These are phyloP conservation scores for Durotheca rogersii DNA, from an alignment of 495 filamentous ascomycete species.

Conservation along the genomic window DNA sequence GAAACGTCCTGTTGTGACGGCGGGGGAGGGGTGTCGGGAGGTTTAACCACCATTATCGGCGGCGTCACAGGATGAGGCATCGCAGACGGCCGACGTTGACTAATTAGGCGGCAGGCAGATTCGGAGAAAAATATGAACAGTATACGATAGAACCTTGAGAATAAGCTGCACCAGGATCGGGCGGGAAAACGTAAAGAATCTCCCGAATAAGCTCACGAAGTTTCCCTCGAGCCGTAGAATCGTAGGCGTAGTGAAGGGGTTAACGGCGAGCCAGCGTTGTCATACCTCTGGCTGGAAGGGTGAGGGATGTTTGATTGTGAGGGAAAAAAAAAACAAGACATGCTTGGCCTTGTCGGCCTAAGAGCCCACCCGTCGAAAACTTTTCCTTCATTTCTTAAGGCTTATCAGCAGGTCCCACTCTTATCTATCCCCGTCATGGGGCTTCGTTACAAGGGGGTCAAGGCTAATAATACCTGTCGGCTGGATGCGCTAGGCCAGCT, in stretches of 20 bases:
- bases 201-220: slow-evolving; percentile 17
- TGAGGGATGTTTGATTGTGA: slow-evolving; percentile 9
- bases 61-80: slow-evolving; percentile 41
- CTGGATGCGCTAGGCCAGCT: neutral
- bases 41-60: slow-evolving; percentile 44
- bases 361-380: slow-evolving; percentile 18
- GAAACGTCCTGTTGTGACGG: slow-evolving; percentile 72
- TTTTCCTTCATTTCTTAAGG: slow-evolving; percentile 19
- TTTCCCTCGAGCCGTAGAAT: no score
- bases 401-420: slow-evolving; percentile 17
- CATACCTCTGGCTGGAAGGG: slow-evolving; percentile 6
- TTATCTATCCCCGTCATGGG: neutral
- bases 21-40: slow-evolving; percentile 48
- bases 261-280: slow-evolving; percentile 22
- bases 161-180: slow-evolving; percentile 1
- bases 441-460: neutral
- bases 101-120: slow-evolving; percentile 6
- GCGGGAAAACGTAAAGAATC: slow-evolving; percentile 13
- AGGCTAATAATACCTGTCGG: neutral
- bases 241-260: slow-evolving; percentile 18
- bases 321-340: slow-evolving; percentile 11
- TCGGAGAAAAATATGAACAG: slow-evolving; percentile 8
- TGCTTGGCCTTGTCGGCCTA: slow-evolving; percentile 23
- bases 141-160: neutral
- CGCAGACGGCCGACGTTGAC: slow-evolving; percentile 9